Evolutionary conservation across 1,139 yeast genomes (phyloP).

Genomic region (Blastobotrys petasosporus): DNA sequence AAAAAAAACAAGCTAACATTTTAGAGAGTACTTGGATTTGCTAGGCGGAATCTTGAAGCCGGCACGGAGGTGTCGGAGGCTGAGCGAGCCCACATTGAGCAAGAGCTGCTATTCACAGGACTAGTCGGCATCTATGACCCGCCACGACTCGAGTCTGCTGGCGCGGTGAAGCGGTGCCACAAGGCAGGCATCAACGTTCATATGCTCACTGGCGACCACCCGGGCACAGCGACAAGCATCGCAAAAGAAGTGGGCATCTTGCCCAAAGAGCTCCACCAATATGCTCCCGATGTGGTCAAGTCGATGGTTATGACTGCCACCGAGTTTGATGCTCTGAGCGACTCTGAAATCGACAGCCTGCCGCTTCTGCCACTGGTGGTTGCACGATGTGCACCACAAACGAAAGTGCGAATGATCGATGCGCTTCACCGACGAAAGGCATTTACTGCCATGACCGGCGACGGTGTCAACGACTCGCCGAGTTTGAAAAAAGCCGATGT

Average conservation of each 20-base stretch:
- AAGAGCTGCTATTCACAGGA: slow-evolving; percentile 54
- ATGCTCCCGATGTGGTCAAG: slow-evolving; percentile 53
- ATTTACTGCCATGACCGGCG: slow-evolving; percentile 83
- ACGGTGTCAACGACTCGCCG: slow-evolving; percentile 80
- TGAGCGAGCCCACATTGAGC: slow-evolving; percentile 51
- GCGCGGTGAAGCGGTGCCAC: slow-evolving; percentile 63
- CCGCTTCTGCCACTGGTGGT: slow-evolving; percentile 73
- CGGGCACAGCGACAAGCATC: slow-evolving; percentile 75
- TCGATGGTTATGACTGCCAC: slow-evolving; percentile 73
- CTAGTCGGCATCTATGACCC: slow-evolving; percentile 80
- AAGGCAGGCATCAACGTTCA: slow-evolving; percentile 75
- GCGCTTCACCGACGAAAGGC: slow-evolving; percentile 68
- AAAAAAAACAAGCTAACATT: neutral
- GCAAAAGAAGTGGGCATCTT: slow-evolving; percentile 82
- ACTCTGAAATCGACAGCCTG: slow-evolving; percentile 57
- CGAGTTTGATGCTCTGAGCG: slow-evolving; percentile 61
- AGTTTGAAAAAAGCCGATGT: slow-evolving; percentile 71
- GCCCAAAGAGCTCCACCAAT: slow-evolving; percentile 62
- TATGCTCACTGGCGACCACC: slow-evolving; percentile 84
- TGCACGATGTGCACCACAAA: slow-evolving; percentile 82
- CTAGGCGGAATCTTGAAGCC: slow-evolving; percentile 26
- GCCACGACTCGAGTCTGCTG: slow-evolving; percentile 67
- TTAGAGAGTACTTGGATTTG: slow-evolving; percentile 61
- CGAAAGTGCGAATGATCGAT: slow-evolving; percentile 78
- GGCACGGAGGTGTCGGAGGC: slow-evolving; percentile 19